Evolutionary conservation across 306 rosid genomes (phyloP), one percentile per base, ranked within the genome.

Genomic region (Morella rubra): DNA sequence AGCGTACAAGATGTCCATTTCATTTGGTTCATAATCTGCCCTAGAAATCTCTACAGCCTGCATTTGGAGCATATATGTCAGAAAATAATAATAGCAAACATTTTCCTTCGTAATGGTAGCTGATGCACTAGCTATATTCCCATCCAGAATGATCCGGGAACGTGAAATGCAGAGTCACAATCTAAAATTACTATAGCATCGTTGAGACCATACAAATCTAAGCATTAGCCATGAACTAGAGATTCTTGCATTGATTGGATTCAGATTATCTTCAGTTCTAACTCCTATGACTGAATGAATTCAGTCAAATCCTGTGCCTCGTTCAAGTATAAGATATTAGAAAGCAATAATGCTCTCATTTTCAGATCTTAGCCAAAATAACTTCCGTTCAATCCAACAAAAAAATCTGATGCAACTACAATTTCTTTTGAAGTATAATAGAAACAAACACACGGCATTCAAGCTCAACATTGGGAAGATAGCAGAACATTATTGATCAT

Each of bases 41-140:
- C 83, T 85, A 44, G 86, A 87, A 84, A 89, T 93, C 79, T 91
- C 98, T 44, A 82, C 77, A 37, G 95, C 93, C 96, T 93, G 85
- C 77, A 62, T 73, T 10, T 52, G 73, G 69, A 66, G 76, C 40
- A 73, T 49, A 67, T 12, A 61, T 60, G 53, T 76, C 72, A 40
- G 55, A 76, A 45, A 73, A 47, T 32, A 56, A 59, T 49, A 11
- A 50, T 44, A 54, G 20, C 54, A 46, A 60, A 61, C 37, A 59
- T 59, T 71, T 40, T 37, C 41, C 51, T 56, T 11, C 8, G 9
- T 6, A 41, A 45, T 76, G 37, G 64, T 46, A 15, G 13, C n/a
- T 64, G 20, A 81, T 69, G 66, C 73, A 49, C 72, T 50, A 44
- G 46, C 67, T 71, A 69, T 20, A 32, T 85, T 73, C 59, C 71